Conservation (phyloP, 1,284 basidiomycete genomes). For the Lignosus rhinocerotis region DNA sequence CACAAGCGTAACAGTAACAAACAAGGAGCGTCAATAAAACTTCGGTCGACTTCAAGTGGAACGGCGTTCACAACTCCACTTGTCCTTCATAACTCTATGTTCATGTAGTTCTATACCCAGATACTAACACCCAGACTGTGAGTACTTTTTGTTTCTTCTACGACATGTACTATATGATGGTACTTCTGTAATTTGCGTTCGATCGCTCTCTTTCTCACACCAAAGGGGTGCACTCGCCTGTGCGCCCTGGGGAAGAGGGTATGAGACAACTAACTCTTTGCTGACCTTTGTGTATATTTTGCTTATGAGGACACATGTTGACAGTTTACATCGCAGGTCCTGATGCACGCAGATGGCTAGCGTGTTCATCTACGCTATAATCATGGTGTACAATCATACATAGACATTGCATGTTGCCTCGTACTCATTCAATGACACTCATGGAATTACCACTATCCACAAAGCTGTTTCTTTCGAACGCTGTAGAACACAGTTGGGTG, state of each 20-base stretch:
- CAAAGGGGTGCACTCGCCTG: constrained; percentile 75
- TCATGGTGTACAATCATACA: too few species aligned
- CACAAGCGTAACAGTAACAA: background rate
- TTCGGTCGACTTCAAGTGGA: too few species aligned
- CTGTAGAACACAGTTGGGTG: too few species aligned
- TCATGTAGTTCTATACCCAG: background rate
- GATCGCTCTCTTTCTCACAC: constrained; percentile 55
- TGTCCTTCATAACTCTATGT: background rate
- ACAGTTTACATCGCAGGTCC: too few species aligned
- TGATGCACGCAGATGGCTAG: too few species aligned
- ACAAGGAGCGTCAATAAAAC: background rate
- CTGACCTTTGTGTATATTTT: background rate
- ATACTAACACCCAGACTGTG: constrained; percentile 14
- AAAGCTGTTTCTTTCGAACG: too few species aligned
- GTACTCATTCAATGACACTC: too few species aligned
- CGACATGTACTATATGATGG: constrained; percentile 48
- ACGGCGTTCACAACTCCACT: too few species aligned
- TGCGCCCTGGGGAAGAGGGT: constrained; percentile 60
- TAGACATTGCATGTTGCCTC: too few species aligned
- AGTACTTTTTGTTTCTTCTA: constrained; percentile 13
- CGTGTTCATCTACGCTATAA: too few species aligned
- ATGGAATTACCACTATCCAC: too few species aligned
- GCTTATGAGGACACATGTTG: too few species aligned
- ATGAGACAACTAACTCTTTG: constrained; percentile 63
- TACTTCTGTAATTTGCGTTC: constrained; percentile 84